These are phyloP conservation scores for Forsythia suspensa DNA, from an alignment of 257 asterid genomes.

Conservation along the genomic window DNA sequence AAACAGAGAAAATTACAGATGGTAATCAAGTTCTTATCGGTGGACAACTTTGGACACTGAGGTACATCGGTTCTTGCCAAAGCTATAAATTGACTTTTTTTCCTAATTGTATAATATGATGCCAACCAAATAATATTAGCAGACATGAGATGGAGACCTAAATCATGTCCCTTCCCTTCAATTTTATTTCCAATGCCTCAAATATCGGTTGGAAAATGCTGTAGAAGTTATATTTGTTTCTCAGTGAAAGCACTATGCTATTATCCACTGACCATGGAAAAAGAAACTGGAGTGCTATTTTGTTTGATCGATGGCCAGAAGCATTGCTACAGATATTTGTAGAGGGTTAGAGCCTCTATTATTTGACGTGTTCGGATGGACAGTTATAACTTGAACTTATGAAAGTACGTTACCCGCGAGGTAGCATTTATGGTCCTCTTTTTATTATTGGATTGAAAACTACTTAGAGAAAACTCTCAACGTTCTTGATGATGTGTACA, in stretches of 20 bases:
- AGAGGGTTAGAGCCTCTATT: too few species aligned
- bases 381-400: too few species aligned
- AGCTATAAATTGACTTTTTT: conserved; percentile 11
- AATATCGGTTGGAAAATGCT: background rate
- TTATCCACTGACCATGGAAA: too few species aligned
- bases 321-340: too few species aligned
- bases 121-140: conserved; percentile 3
- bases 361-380: too few species aligned
- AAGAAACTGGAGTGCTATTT: too few species aligned
- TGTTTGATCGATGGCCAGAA: too few species aligned
- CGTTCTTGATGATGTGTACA: too few species aligned
- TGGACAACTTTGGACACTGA: background rate
- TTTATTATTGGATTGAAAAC: too few species aligned
- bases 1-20: background rate
- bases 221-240: background rate
- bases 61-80: background rate
- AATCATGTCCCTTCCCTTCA: background rate
- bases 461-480: too few species aligned
- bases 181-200: background rate
- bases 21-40: conserved; percentile 1
- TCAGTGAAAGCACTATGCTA: background rate
- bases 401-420: too few species aligned
- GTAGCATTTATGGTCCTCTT: too few species aligned
- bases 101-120: background rate
- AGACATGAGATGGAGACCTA: background rate